Evolutionary conservation across 1,284 basidiomycete genomes (phyloP), one percentile per base, ranked within the genome.

Genomic region (Kwoniella shivajii): DNA sequence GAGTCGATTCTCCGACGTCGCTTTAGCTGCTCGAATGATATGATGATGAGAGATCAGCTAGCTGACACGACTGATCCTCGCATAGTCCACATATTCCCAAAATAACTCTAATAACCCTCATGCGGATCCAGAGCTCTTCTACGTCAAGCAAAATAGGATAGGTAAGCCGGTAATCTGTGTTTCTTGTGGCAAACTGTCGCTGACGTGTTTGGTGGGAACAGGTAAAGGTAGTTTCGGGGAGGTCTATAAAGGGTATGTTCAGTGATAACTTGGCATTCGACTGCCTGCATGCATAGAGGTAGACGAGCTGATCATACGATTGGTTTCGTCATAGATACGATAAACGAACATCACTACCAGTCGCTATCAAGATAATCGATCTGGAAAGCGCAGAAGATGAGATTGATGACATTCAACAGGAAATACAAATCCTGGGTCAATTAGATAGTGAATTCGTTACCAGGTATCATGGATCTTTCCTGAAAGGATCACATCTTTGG

Each of bases 381-480:
- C 85, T 99, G 34, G 95, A 99, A 79, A 92, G 90, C 71, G 94
- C 95, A 50, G 95, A 98, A 77, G 96, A 99, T 73, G 96, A 99
- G 81, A 97, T 99, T 75, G 94, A 97, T 77, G 95, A 99, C 79
- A 98, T 99, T 58, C 95, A 99, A 71, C 92, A 96, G 76, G 96
- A 99, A 78, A 99, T 99, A 61, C 90, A 95, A 77, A 98, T 98
- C 63, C 85, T 99, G 20, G 93, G 92, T n/a, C 95, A 98, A 76
- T 80, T 99, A 63, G 95, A 98, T 78, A 96, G 92, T 45, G 87
- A 90, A 36, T 88, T 90, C 80, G 94, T 99, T 58, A 99, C 95
- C 61, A 92, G 92, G 89, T 92, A 97, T 76, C 91, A 96, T 82
- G 95, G 94, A 45, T 95, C 92, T 26, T 98, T 83, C 79, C 82